Evolutionary conservation across 1,284 basidiomycete species (phyloP).

Genomic region (Vanrija sp.): DNA sequence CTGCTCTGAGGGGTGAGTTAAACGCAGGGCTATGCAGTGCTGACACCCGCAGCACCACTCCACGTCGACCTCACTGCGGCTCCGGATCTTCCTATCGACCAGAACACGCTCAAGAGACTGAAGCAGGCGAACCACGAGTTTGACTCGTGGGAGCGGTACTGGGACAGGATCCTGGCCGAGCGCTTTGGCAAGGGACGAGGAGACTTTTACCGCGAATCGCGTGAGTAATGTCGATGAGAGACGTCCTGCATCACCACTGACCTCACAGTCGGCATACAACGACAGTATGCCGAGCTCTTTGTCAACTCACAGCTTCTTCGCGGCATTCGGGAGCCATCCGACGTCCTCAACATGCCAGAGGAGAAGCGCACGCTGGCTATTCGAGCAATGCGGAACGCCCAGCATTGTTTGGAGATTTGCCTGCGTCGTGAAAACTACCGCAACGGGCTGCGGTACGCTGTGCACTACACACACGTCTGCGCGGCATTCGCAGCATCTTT

Average conservation of each 20-base stretch:
- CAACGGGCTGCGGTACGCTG: slow-evolving; percentile 78
- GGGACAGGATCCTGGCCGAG: slow-evolving; percentile 46
- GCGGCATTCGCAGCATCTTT: slow-evolving; percentile 89
- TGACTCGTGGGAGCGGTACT: slow-evolving; percentile 49
- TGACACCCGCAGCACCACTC: slow-evolving; percentile 30
- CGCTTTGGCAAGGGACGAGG: slow-evolving; percentile 41
- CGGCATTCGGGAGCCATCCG: slow-evolving; percentile 44
- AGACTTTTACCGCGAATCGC: slow-evolving; percentile 46
- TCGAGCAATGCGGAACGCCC: slow-evolving; percentile 49
- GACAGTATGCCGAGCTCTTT: slow-evolving; percentile 30
- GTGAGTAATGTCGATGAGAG: slow-evolving; percentile 11
- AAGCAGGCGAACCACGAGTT: slow-evolving; percentile 49
- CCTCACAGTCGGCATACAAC: slow-evolving; percentile 1
- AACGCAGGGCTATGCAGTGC: background rate
- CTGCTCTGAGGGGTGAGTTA: slow-evolving; percentile 38
- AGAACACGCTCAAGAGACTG: slow-evolving; percentile 42
- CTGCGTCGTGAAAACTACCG: slow-evolving; percentile 58
- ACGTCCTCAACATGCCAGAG: slow-evolving; percentile 44
- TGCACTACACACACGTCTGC: slow-evolving; percentile 65
- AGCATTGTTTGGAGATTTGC: slow-evolving; percentile 46
- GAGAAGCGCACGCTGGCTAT: slow-evolving; percentile 47
- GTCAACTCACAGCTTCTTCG: slow-evolving; percentile 49
- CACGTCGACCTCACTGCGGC: slow-evolving; percentile 47
- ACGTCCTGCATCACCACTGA: background rate
- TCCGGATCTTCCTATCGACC: slow-evolving; percentile 43